A percentile compares a stretch with the other conserved stretches of the same genome.
phyloP scores from a whole-genome alignment of 1,284 basidiomycete genomes.

The Puccinia polysora region DNA sequence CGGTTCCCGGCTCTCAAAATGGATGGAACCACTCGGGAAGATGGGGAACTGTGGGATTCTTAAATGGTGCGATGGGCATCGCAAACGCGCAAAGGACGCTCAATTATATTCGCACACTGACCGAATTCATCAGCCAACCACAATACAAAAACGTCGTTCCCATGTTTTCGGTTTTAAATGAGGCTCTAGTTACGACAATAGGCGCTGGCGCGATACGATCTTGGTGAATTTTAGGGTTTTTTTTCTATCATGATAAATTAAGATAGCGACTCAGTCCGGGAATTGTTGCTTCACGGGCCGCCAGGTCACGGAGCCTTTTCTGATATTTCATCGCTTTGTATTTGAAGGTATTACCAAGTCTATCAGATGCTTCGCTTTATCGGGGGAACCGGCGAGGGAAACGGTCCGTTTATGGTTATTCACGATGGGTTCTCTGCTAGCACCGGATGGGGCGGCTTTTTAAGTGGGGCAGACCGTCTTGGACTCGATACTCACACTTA shows the following conservation, averaged over 20 bases:
- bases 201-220: conserved; percentile 40
- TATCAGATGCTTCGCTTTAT: conserved; percentile 73
- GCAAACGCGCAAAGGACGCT: conserved; percentile 52
- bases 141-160: conserved; percentile 50
- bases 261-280: no score
- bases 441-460: conserved; percentile 72
- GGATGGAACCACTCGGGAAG: conserved; percentile 43
- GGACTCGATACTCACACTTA: conserved; percentile 66
- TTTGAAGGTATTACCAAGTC: conserved; percentile 64
- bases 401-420: conserved; percentile 72
- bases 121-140: conserved; percentile 52
- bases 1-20: conserved; percentile 66
- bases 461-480: conserved; percentile 61
- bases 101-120: conserved; percentile 51
- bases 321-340: conserved; percentile 44
- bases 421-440: conserved; percentile 69
- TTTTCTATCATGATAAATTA: no score
- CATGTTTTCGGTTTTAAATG: conserved; percentile 49
- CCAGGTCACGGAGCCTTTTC: no score
- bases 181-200: conserved; percentile 46
- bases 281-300: no score
- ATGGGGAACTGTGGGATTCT: conserved; percentile 53
- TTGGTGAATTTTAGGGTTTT: no score
- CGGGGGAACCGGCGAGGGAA: conserved; percentile 70
- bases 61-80: conserved; percentile 66